Conservation (phyloP, 2,329 filamentous ascomycete genomes). For the Colletotrichum tabaci region DNA sequence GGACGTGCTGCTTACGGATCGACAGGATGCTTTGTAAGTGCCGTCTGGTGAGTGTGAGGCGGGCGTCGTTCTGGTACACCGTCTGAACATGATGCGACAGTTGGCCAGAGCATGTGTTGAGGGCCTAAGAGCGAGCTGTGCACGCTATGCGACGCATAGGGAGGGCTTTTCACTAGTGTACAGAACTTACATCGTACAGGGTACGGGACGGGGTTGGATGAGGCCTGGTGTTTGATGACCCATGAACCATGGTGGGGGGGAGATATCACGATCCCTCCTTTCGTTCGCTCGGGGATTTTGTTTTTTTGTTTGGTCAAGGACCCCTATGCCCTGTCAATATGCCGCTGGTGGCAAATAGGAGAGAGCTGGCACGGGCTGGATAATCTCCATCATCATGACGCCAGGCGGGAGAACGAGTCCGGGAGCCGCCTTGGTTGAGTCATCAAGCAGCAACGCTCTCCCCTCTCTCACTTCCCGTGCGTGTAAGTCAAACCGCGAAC, state of each 20-base stretch:
- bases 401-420: slow-evolving; percentile 16
- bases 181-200: too few species aligned
- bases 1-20: slow-evolving; percentile 12
- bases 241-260: slow-evolving; percentile 3
- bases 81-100: slow-evolving; percentile 37
- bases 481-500: not conserved
- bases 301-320: slow-evolving; percentile 29
- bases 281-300: slow-evolving; percentile 25
- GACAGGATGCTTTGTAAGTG: slow-evolving; percentile 10
- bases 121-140: slow-evolving; percentile 27
- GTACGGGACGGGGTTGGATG: slow-evolving; percentile 7
- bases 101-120: slow-evolving; percentile 28
- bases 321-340: slow-evolving; percentile 35
- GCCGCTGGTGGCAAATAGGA: not conserved
- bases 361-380: slow-evolving; percentile 12
- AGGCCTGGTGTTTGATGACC: slow-evolving; percentile 17
- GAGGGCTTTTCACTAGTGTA: not conserved
- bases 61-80: slow-evolving; percentile 32
- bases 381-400: slow-evolving; percentile 25
- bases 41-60: slow-evolving; percentile 23
- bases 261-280: slow-evolving; percentile 10
- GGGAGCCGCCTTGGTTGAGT: slow-evolving; percentile 21
- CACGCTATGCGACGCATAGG: not conserved
- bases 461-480: not conserved
- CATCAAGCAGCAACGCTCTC: slow-evolving; percentile 1